Base-by-base conservation (phyloP, 306 rosid genomes). In the Cicer yamashitae region DNA sequence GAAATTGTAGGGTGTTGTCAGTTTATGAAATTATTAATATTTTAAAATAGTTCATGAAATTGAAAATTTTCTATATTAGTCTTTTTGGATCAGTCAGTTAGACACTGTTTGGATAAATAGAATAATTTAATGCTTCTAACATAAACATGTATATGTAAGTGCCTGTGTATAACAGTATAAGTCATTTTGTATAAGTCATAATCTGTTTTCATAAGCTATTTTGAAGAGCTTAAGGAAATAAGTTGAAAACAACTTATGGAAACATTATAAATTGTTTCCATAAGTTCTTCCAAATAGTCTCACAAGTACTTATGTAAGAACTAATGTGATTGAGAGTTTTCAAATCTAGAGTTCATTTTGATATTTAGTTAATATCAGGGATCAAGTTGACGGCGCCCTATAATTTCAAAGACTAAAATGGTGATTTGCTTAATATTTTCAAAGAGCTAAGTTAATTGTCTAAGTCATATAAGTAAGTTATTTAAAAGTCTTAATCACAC, bases 401-500 rank as follows among this genome's bases (percentile, higher is more conserved):
- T 22, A 53, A 8, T 53, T 52, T 53, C 15, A 53, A 6, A 30
- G 12, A 54, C 34, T 17, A 54, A 17, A 17, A 15, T 53, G 2
- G 60, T 3, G 6, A 3, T 53, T 54, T 8, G 9, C 34, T 54
- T 30, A 8, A 53, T 51, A 51, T 51, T 51, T 51, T 51, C 20
- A 51, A 51, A 10, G 65, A 39, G 51, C 39, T 39, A 71, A 38
- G 75, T 10, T 71, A 39, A 11, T 50, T 39, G 64, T 38, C n/a
- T 10, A 71, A 40, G 65, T 70, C 20, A 7, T 54, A 52, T 11
- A 39, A 70, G 18, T 39, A 71, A 18, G 64, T 53, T 17, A 14
- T 39, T 43, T 25, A 30, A 25, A 76, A 41, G 43, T 48, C 39
- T 37, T 63, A 10, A 2, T 40, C 51, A 44, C 11, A 13, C 34